Evolutionary conservation across 495 filamentous ascomycete species (phyloP), one percentile per base, ranked within the genome.

Genomic region (Xylaria venustula): DNA sequence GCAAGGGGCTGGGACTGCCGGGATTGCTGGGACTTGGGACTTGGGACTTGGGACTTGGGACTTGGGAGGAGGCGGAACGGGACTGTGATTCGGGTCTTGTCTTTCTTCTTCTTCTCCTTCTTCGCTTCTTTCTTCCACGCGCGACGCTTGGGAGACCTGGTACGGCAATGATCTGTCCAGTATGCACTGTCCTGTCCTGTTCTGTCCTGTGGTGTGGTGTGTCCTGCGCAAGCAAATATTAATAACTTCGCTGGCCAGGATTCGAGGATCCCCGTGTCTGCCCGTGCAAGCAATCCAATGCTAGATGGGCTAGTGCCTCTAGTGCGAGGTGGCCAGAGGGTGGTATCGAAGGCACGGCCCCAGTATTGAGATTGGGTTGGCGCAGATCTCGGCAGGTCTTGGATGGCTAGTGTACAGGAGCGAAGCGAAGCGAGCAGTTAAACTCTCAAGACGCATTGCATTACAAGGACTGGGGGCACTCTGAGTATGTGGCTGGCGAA

Each of bases 311-410:
- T 52, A 40, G 32, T 34, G 48, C 1, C 12, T 3, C 3, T 40
- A 40, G 37, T 40, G 37, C 15, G 37, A 40, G 45, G n/a, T n/a
- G n/a, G n/a, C n/a, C n/a, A 7, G 9, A 25, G 22, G 22, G 44
- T 46, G 7, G 44, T 49, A 19, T 49, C 25, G 30, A 34, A n/a
- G n/a, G n/a, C n/a, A n/a, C 23, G 23, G 45, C 23, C 45, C 44
- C 23, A 47, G 7, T 1, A 17, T 19, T 46, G 44, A 46, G 46
- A 8, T 40, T 53, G 50, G 50, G 37, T 4, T 53, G 32, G 28
- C 30, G 36, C 51, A 42, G 51, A 42, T 54, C 51, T 54, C 51
- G 36, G 50, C 19, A 54, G 20, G 30, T 17, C 49, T 53, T 40
- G 11, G 22, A 42, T 41, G 7, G n/a, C 23, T n/a, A 15, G 7